A percentile compares a stretch with the other conserved stretches of the same genome.
These are phyloP conservation scores for Lanmaoa rubissima DNA, from an alignment of 768 basidiomycete genomes.

Conservation along the genomic window DNA sequence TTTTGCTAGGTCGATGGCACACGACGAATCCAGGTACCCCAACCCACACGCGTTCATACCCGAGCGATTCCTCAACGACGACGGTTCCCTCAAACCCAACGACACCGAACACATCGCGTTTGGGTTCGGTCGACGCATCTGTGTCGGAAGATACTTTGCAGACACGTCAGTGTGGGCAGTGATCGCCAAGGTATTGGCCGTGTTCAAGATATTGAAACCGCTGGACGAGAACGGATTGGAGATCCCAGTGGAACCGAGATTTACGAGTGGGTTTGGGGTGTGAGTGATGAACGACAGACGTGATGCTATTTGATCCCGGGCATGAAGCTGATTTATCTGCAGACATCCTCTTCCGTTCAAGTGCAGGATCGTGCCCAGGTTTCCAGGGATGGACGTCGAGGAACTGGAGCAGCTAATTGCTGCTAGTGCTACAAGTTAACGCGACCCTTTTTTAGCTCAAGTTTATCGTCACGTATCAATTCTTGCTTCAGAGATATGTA, in stretches of 20 bases:
- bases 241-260: conserved; percentile 1
- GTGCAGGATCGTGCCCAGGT: conserved; percentile 4
- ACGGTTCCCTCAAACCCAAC: conserved; percentile 14
- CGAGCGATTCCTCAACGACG: conserved; percentile 36
- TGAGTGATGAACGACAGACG: not conserved
- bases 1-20: conserved; percentile 15
- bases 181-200: conserved; percentile 9
- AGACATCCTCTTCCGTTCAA: conserved; percentile 2
- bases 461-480: not conserved
- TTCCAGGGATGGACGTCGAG: not conserved
- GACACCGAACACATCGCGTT: conserved; percentile 9
- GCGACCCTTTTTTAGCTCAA: not conserved
- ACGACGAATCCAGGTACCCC: conserved; percentile 32
- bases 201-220: conserved; percentile 9
- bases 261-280: not conserved
- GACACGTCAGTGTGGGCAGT: conserved; percentile 13
- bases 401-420: conserved; percentile 1
- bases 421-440: not conserved
- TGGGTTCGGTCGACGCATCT: conserved; percentile 27
- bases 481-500: not conserved
- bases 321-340: not conserved
- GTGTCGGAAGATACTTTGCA: conserved; percentile 22
- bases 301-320: too few relatives aligned
- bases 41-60: conserved; percentile 35
- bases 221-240: conserved; percentile 12